These are phyloP conservation scores for Colletotrichum sublineola DNA, from an alignment of 2,329 filamentous ascomycete species.

Conservation along the genomic window DNA sequence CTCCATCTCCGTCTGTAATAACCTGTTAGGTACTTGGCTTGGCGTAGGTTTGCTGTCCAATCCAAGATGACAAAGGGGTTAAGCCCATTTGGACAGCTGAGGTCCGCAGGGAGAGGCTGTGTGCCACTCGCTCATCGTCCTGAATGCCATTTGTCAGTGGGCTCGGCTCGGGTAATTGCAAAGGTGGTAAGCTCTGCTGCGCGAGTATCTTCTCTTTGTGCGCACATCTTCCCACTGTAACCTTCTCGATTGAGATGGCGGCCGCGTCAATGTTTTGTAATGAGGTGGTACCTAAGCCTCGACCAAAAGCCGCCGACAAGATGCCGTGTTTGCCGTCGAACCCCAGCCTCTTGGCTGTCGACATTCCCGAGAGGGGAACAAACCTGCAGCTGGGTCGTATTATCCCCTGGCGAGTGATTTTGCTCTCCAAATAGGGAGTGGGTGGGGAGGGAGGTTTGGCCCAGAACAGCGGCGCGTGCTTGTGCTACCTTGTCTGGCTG, in stretches of 20 bases:
- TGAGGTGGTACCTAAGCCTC: slow-evolving; percentile 13
- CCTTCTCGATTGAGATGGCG: slow-evolving; percentile 40
- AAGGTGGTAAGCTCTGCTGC: background rate
- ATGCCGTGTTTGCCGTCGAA: slow-evolving; percentile 35
- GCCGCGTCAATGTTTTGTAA: slow-evolving; percentile 4
- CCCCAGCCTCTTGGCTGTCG: slow-evolving; percentile 14
- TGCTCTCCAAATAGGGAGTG: slow-evolving; percentile 4
- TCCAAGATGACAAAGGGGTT: slow-evolving; percentile 12
- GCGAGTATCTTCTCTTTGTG: slow-evolving; percentile 4
- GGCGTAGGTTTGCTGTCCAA: slow-evolving; percentile 11
- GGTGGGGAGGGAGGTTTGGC: slow-evolving; percentile 15
- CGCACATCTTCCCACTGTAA: slow-evolving; percentile 16
- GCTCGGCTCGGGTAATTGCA: slow-evolving; percentile 25
- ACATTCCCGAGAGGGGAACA: slow-evolving; percentile 3
- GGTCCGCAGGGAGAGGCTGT: slow-evolving; percentile 29
- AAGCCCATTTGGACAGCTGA: slow-evolving; percentile 25
- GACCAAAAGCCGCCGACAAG: slow-evolving; percentile 14
- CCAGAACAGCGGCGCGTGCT: slow-evolving; percentile 4
- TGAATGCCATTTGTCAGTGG: slow-evolving; percentile 12
- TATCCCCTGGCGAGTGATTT: slow-evolving; percentile 19
- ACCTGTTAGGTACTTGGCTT: slow-evolving; percentile 11
- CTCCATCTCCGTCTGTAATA: slow-evolving; percentile 12
- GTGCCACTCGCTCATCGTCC: slow-evolving; percentile 9
- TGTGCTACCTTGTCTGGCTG: slow-evolving; percentile 5
- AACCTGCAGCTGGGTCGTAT: slow-evolving; percentile 16